Evolutionary conservation across 2,329 filamentous ascomycete genomes (phyloP).

Genomic region (Aquanectria penicillioides): DNA sequence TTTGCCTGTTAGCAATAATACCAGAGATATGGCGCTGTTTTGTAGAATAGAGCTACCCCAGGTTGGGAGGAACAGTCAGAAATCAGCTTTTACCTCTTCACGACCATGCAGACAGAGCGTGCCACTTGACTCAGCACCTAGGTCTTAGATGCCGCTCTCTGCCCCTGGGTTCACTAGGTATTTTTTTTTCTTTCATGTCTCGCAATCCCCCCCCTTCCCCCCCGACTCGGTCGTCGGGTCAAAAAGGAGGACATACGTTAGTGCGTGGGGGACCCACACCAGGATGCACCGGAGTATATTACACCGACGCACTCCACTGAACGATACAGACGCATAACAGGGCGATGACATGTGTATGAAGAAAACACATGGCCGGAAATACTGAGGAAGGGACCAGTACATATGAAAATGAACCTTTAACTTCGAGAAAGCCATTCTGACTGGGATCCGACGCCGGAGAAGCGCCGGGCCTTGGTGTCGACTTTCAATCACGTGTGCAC

Average conservation of each 20-base stretch:
- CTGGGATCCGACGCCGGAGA: conserved; percentile 17
- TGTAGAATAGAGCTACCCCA: conserved; percentile 34
- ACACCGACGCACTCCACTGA: conserved; percentile 32
- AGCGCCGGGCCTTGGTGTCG: conserved; percentile 14
- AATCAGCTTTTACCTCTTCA: background rate
- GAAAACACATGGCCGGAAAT: background rate
- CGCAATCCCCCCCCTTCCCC: too few relatives aligned
- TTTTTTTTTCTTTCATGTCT: conserved; percentile 10
- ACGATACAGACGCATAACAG: conserved; percentile 2
- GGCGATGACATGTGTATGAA: background rate
- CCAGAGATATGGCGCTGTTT: conserved; percentile 27
- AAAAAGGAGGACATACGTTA: conserved; percentile 36
- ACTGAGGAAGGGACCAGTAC: background rate
- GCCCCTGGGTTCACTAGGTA: background rate
- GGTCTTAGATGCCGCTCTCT: too few relatives aligned
- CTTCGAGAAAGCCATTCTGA: background rate
- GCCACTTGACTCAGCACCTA: too few relatives aligned
- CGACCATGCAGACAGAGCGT: too few relatives aligned
- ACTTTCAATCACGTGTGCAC: conserved; percentile 33
- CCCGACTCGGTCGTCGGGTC: conserved; percentile 38
- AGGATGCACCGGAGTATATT: conserved; percentile 31
- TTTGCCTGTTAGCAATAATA: conserved; percentile 35
- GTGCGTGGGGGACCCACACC: conserved; percentile 31
- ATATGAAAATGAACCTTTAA: background rate
- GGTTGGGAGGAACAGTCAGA: conserved; percentile 25